These are phyloP conservation scores for Penstemon davidsonii DNA, from an alignment of 257 asterid species.

Conservation along the genomic window DNA sequence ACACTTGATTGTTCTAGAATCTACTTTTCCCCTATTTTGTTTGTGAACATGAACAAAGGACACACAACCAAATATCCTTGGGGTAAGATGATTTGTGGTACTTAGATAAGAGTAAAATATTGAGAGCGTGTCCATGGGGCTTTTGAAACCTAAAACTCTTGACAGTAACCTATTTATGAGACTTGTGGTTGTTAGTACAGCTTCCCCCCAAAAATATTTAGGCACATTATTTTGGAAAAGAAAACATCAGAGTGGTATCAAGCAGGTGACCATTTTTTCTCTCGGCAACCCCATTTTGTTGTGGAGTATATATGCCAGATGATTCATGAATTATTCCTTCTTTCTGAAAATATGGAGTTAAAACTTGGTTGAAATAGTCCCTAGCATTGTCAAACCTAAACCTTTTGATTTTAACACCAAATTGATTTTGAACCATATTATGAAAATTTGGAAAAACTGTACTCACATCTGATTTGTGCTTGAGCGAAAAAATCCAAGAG, in stretches of 20 bases:
- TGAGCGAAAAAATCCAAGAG: neutral
- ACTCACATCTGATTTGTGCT: slow-evolving; percentile 2
- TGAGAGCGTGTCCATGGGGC: neutral
- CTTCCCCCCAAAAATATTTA: neutral
- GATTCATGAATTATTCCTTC: slow-evolving; percentile 13
- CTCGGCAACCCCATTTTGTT: slow-evolving; percentile 20
- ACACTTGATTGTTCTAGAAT: neutral
- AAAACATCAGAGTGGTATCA: neutral
- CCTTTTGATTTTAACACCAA: neutral
- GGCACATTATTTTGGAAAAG: neutral
- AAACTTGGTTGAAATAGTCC: slow-evolving; percentile 1
- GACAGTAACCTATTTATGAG: neutral
- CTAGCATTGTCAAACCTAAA: neutral
- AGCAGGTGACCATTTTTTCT: neutral
- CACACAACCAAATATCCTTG: neutral
- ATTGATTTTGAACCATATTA: neutral
- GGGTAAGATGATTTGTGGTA: neutral
- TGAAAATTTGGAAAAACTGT: neutral
- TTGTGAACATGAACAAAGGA: neutral
- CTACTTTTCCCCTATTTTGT: neutral
- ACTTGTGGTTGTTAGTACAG: neutral
- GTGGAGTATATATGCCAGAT: slow-evolving; percentile 16
- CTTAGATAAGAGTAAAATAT: neutral
- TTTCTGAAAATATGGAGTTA: neutral
- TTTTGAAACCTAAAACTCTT: neutral